These are phyloP conservation scores for Aspergillus eucalypticola DNA, from an alignment of 2,329 filamentous ascomycete genomes.

Conservation along the genomic window DNA sequence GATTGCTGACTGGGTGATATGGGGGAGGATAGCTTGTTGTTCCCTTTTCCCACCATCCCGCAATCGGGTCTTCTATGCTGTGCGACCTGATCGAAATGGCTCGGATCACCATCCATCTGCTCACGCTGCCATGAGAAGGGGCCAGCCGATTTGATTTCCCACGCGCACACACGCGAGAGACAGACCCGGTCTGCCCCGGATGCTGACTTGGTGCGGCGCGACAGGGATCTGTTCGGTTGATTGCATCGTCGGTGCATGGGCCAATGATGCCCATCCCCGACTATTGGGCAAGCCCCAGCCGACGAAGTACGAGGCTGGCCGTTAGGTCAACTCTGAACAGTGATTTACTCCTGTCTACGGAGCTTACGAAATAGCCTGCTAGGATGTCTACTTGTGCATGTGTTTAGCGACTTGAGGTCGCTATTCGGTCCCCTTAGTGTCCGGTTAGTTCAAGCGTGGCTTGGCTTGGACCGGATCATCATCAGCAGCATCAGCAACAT, in stretches of 20 bases:
- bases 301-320: neutral
- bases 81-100: neutral
- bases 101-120: neutral
- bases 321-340: neutral
- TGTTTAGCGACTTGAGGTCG: too few relatives aligned
- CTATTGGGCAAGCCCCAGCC: neutral
- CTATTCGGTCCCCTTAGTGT: neutral
- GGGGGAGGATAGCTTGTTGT: neutral
- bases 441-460: neutral
- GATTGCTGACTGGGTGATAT: neutral
- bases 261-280: neutral
- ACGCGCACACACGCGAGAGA: neutral
- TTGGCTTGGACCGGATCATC: neutral
- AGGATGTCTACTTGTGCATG: neutral
- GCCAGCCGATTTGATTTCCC: too few relatives aligned
- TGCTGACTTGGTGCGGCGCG: neutral
- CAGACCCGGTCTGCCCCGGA: neutral
- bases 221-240: slow-evolving; percentile 6
- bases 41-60: too few relatives aligned
- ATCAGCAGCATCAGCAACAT: too few relatives aligned
- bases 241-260: neutral
- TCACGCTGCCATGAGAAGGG: neutral
- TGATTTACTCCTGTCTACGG: too few relatives aligned
- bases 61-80: neutral
- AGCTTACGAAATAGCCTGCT: too few relatives aligned